phyloP scores from a whole-genome alignment of 2,329 filamentous ascomycete genomes.

The Claviceps humidiphila region DNA sequence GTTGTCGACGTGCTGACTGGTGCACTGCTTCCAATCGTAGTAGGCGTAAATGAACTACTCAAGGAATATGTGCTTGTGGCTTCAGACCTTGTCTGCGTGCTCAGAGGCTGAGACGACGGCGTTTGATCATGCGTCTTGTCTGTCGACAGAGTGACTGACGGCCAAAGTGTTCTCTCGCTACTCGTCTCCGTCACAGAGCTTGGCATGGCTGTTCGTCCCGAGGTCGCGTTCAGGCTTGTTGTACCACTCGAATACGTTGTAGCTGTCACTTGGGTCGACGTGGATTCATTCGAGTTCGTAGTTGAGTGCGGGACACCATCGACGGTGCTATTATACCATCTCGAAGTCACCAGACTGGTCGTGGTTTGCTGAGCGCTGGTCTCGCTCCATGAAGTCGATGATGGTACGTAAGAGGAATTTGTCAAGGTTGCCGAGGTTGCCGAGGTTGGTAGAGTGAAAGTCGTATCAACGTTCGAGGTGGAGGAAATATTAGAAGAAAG shows the following conservation, averaged over 20 bases:
- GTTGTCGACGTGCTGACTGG: background rate
- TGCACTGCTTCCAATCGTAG: background rate
- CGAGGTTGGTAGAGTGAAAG: background rate
- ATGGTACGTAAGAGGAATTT: background rate
- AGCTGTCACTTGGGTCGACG: background rate
- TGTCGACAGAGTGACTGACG: background rate
- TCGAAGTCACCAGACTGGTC: background rate
- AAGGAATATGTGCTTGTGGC: background rate
- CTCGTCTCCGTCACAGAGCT: background rate
- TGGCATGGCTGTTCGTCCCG: background rate
- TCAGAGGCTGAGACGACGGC: background rate
- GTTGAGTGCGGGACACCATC: background rate
- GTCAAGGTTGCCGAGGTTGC: background rate
- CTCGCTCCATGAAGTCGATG: background rate
- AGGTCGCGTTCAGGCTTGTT: background rate
- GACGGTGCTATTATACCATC: constrained; percentile 1
- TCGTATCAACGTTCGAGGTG: background rate
- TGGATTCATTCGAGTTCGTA: background rate
- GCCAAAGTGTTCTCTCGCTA: background rate
- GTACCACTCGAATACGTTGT: background rate
- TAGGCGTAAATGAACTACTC: background rate
- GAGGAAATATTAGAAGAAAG: background rate
- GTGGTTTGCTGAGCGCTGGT: background rate
- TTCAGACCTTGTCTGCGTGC: background rate
- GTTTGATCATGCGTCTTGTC: background rate